phyloP scores from a whole-genome alignment of 2,329 filamentous ascomycete species.

The Sclerotinia nivalis region DNA sequence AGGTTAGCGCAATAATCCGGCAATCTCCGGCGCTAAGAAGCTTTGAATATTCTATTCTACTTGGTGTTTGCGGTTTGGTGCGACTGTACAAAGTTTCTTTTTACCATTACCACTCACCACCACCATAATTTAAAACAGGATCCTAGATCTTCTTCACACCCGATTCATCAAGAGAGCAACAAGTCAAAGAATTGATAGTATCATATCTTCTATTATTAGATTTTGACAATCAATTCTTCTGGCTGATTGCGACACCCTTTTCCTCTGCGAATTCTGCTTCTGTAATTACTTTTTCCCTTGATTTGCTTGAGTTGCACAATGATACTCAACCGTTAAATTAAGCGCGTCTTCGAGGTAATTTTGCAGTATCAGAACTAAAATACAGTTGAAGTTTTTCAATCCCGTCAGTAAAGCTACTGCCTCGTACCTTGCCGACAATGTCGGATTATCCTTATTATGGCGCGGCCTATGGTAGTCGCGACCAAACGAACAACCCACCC shows the following conservation, averaged over 20 bases:
- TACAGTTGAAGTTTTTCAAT: background rate
- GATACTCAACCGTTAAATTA: slow-evolving; percentile 31
- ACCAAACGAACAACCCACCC: slow-evolving; percentile 32
- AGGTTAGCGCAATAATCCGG: too few species aligned
- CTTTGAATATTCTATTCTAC: background rate
- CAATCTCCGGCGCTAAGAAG: slow-evolving; percentile 1
- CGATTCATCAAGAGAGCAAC: background rate
- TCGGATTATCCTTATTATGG: slow-evolving; percentile 51
- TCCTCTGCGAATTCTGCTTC: background rate
- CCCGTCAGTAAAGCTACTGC: slow-evolving; percentile 5
- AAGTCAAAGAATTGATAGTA: slow-evolving; percentile 18
- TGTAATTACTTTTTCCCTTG: slow-evolving; percentile 25
- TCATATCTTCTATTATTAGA: slow-evolving; percentile 10
- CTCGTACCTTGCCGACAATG: slow-evolving; percentile 42
- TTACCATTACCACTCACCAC: background rate
- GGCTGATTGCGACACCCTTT: slow-evolving; percentile 1
- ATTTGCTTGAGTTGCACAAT: slow-evolving; percentile 34
- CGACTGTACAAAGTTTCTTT: slow-evolving; percentile 9
- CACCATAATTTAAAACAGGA: background rate
- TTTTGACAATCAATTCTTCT: slow-evolving; percentile 11
- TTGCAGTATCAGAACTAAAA: slow-evolving; percentile 20
- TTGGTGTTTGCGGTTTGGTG: background rate
- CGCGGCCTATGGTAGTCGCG: slow-evolving; percentile 36
- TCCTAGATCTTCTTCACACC: background rate
- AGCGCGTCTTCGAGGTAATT: slow-evolving; percentile 28